A percentile compares a stretch with the other conserved stretches of the same genome.
Evolutionary conservation across 2,329 filamentous ascomycete species (phyloP).

Genomic region (Sclerotinia borealis): DNA sequence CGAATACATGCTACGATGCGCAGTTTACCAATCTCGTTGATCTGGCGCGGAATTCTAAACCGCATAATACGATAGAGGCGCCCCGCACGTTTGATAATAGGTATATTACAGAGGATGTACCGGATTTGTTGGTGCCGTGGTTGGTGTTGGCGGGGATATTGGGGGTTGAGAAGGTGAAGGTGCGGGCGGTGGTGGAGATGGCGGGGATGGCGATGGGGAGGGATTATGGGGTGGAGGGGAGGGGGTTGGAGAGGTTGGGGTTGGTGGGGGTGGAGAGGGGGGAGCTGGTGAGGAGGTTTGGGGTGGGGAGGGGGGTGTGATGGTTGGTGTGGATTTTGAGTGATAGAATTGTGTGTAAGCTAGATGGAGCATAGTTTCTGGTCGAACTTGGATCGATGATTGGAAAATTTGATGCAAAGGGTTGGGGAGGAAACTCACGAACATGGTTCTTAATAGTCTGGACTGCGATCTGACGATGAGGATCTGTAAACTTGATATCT

Average conservation of each 20-base stretch:
- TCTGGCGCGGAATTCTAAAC: background rate
- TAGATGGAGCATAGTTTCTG: too few species aligned
- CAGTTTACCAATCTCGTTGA: conserved; percentile 8
- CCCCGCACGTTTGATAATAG: conserved; percentile 11
- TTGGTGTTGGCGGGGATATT: conserved; percentile 12
- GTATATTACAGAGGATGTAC: conserved; percentile 17
- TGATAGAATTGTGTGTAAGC: too few species aligned
- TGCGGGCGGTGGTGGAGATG: conserved; percentile 6
- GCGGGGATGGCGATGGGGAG: conserved; percentile 13
- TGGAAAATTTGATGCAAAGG: too few species aligned
- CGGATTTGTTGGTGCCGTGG: conserved; percentile 17
- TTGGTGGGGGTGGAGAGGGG: conserved; percentile 3
- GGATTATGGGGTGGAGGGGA: conserved; percentile 12
- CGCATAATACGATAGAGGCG: background rate
- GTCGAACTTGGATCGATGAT: too few species aligned
- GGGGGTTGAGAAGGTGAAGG: conserved; percentile 6
- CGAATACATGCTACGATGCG: conserved; percentile 13
- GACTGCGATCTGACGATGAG: too few species aligned
- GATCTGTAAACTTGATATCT: too few species aligned
- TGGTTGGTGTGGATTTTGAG: too few species aligned
- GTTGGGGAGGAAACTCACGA: too few species aligned
- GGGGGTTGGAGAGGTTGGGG: conserved; percentile 10
- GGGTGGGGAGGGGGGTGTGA: background rate
- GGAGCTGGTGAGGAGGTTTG: conserved; percentile 11
- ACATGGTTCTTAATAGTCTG: too few species aligned